Evolutionary conservation across 495 filamentous ascomycete species (phyloP).

Genomic region (Penicillium cinerascens): DNA sequence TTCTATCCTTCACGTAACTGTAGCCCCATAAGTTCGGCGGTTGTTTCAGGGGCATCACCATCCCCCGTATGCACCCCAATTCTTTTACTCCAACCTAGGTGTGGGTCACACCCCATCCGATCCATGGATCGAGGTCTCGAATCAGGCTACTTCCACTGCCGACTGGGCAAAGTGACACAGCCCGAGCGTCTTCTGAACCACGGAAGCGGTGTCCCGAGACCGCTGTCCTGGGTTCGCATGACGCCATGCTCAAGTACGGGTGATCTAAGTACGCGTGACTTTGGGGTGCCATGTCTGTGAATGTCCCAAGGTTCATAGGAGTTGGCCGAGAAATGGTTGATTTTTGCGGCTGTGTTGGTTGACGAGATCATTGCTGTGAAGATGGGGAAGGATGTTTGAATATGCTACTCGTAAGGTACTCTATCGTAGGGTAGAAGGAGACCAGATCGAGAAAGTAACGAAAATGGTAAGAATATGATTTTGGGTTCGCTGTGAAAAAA

Average conservation of each 20-base stretch:
- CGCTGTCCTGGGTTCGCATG: constrained; percentile 18
- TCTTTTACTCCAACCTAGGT: too few relatives aligned
- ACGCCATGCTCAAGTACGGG: constrained; percentile 19
- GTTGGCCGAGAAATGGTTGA: too few relatives aligned
- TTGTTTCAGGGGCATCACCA: too few relatives aligned
- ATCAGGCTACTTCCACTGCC: constrained; percentile 18
- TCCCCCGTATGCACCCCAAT: too few relatives aligned
- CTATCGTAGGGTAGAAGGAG: too few relatives aligned
- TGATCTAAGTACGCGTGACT: constrained; percentile 10
- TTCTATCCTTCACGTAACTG: too few relatives aligned
- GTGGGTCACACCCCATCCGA: neutral
- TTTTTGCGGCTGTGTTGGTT: too few relatives aligned
- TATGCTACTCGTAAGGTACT: neutral
- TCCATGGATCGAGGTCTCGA: constrained; percentile 11
- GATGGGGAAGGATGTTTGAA: neutral
- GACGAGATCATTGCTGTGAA: neutral
- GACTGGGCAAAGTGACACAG: constrained; percentile 13
- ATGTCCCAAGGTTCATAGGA: too few relatives aligned
- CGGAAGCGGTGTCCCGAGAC: constrained; percentile 17
- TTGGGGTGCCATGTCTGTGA: constrained; percentile 10
- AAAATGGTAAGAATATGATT: neutral
- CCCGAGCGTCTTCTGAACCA: constrained; percentile 6
- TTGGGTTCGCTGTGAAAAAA: neutral
- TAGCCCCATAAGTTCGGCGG: too few relatives aligned
- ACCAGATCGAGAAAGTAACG: neutral